Conservation (phyloP, 2,329 filamentous ascomycete genomes). For the Nectriaceae sp. region DNA sequence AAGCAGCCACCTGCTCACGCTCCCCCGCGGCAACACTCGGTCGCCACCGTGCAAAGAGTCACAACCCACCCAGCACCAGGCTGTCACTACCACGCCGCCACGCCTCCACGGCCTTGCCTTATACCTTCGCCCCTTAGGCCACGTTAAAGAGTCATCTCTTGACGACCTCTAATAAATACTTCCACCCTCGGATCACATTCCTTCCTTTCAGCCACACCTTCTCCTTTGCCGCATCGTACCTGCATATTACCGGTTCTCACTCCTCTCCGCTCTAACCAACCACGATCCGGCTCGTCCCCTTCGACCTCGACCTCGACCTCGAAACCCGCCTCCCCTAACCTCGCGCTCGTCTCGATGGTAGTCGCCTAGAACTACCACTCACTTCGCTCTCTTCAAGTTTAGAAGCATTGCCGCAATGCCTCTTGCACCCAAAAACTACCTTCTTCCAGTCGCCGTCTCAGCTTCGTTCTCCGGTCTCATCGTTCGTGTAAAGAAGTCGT, state of each 20-base stretch:
- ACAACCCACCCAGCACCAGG: constrained; percentile 32
- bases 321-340: constrained; percentile 3
- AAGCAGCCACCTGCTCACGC: constrained; percentile 32
- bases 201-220: constrained; percentile 26
- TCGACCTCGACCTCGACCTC: constrained; percentile 1
- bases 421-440: constrained; percentile 51
- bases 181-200: constrained; percentile 22
- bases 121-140: constrained; percentile 36
- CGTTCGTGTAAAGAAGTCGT: constrained; percentile 53
- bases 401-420: constrained; percentile 54
- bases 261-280: neutral
- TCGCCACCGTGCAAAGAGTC: constrained; percentile 42
- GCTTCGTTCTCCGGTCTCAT: constrained; percentile 62
- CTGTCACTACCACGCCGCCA: constrained; percentile 25
- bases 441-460: constrained; percentile 64
- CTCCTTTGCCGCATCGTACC: constrained; percentile 30
- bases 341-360: constrained; percentile 34
- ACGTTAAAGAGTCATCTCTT: constrained; percentile 38
- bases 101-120: constrained; percentile 26
- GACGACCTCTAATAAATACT: constrained; percentile 32
- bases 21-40: constrained; percentile 34
- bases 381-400: constrained; percentile 25
- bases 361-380: constrained; percentile 33
- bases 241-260: constrained; percentile 29
- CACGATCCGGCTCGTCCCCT: neutral